Conservation (phyloP, 2,329 filamentous ascomycete species). For the Clarireedia monteithiana region DNA sequence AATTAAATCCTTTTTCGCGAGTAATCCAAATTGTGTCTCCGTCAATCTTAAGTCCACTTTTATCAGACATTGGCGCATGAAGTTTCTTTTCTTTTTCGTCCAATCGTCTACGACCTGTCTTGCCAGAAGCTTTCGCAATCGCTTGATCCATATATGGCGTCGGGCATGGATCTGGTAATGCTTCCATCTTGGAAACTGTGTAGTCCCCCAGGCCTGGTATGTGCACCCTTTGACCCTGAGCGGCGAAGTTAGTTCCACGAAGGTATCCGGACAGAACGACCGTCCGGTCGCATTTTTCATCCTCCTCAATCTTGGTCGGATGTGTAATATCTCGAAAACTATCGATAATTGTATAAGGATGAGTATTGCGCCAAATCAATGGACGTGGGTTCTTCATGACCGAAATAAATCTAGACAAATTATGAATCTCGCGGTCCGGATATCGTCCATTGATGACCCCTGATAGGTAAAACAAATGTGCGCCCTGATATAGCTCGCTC, state of each 20-base stretch:
- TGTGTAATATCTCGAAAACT: conserved; percentile 93
- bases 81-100: conserved; percentile 96
- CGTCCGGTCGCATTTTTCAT: conserved; percentile 83
- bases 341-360: conserved; percentile 90
- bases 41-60: conserved; percentile 90
- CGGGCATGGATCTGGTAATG: conserved; percentile 87
- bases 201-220: conserved; percentile 89
- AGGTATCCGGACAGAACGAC: conserved; percentile 90
- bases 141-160: conserved; percentile 88
- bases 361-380: conserved; percentile 92
- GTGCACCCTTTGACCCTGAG: conserved; percentile 78
- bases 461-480: conserved; percentile 93
- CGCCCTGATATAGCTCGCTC: conserved; percentile 94
- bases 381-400: conserved; percentile 99
- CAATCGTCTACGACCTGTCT: conserved; percentile 68
- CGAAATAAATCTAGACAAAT: conserved; percentile 86
- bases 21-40: conserved; percentile 93
- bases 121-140: conserved; percentile 74
- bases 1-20: conserved; percentile 64
- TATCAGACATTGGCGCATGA: conserved; percentile 97
- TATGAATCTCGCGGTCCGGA: conserved; percentile 92
- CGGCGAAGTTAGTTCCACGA: conserved; percentile 87
- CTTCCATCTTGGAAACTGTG: conserved; percentile 74
- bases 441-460: conserved; percentile 96
- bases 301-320: conserved; percentile 80